Evolutionary conservation across 805 yeast genomes (phyloP), one percentile per base, ranked within the genome.

Genomic region (Saturnispora galanensis): DNA sequence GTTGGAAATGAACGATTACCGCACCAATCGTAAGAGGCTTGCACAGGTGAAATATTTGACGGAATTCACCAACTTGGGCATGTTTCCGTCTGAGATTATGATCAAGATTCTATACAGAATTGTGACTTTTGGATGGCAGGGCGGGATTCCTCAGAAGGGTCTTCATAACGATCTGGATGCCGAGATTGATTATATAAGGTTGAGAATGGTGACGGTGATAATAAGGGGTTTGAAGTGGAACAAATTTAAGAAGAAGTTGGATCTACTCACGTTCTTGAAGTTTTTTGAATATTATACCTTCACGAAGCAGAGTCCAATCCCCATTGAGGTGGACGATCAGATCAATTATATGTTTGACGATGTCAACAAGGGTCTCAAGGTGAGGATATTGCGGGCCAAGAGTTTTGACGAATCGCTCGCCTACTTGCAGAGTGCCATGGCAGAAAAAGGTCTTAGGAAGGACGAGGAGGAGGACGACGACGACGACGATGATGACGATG

Each of bases 211-310:
- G 15, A 56, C 73, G 26, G 58, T 68, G 0, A 56, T 77, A 5
- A 54, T 81, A 15, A 59, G 60, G n/a, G 59, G 58, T 9, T 37
- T 66, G 6, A 41, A 48, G 11, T 17, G 46, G 2, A 30, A 35
- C 7, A 26, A 13, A 5, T 11, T 46, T 10, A 48, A 54, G 13
- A 50, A 46, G 17, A 38, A 29, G 11, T 47, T 53, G 4, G 63
- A 67, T 32, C 40, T 76, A 10, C 53, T 57, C 1, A 42, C 66
- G 0, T 73, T 81, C 46, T 52, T 81, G 46, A 68, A 69, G 26
- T 80, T 77, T 51, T 79, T 86, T 48, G 93, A 87, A 54, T 87
- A 77, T 58, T 87, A 84, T 56, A 59, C 75, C 4, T 73, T 70
- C 58, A 72, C 81, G 30, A 87, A 87, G 54, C 59, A 60, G 3